Evolutionary conservation across 179 eudicot genomes (phyloP), one percentile per base, ranked within the genome.

Genomic region (Spinacia oleracea): DNA sequence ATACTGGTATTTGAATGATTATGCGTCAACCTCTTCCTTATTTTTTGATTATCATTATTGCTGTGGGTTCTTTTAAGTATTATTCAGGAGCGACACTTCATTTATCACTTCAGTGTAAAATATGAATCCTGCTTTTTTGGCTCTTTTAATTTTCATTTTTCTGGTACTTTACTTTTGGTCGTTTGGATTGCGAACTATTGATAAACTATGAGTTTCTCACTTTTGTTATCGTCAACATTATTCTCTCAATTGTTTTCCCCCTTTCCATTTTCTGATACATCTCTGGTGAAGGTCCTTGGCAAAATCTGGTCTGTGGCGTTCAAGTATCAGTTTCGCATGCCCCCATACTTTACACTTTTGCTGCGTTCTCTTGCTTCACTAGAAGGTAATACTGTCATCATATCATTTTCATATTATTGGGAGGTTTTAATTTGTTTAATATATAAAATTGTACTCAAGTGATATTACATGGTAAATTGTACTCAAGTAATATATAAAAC

Each of bases 311-410:
- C 98, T 76, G 83, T 96, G 72, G 98, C 98, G 72, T 70, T 96
- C 81, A 91, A 93, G 90, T 93, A 90, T 82, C 90, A 93, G 67
- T 89, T 94, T 71, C 93, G 89, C 69, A 96, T 96, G 98, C 98
- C 99, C 50, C 97, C 98, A 10, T 96, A 96, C 84, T 96, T 74
- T 58, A 91, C 97, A 3, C 88, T 96, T 73, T 83, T 96, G 84
- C 80, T 96, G 76, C 96, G 98, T 48, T 96, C 99, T 77, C 90
- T 96, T 79, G 99, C 99, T 78, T 95, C 98, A 62, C 80, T 95
- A 70, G 98, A 95, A 93, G 98, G 98, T 51, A 64, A 25, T 35
- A 78, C 32, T 31, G 21, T 65, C 58, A 67, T 50, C 27, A 20
- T 18, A 25, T 60, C 38, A n/a, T 66, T 55, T 67, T 40, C 23